Evolutionary conservation across 2,329 filamentous ascomycete species (phyloP), one percentile per base, ranked within the genome.

Genomic region (Seiridium cupressi): DNA sequence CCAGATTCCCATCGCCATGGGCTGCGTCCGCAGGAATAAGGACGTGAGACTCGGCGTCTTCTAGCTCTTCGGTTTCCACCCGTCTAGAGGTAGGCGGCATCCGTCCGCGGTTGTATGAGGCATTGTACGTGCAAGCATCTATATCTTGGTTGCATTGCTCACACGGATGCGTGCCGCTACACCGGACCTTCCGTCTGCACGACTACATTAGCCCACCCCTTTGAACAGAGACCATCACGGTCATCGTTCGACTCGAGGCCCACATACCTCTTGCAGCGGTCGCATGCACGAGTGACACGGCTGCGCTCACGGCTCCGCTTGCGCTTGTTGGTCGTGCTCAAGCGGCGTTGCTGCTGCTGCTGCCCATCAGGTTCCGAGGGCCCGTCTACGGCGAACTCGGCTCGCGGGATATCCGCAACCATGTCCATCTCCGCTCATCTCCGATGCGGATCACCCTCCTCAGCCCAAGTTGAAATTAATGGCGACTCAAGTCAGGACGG

Each of bases 231-330:
- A n/a, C 5, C 31, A 10, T 49, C 8, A 1, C 13, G 18, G 5
- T 6, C 49, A 10, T 11, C 32, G 34, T 36, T 34, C 6, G 5
- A 35, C 4, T 18, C 38, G 38, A 42, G 38, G 38, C 11, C 1
- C 8, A 65, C 72, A 68, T 66, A 80, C 79, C 73, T 78, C 68
- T 81, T 81, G 68, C 79, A 81, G 58, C 74, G 70, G 68, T 81
- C 79, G 64, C 79, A 81, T 18, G 79, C 79, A 35, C 79, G 72
- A 60, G 76, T 81, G 55, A 80, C 79, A 55, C 78, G 73, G 31
- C 73, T 72, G 18, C 77, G 67, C 55, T 77, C 76, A 35, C 49
- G 49, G 32, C 61, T 54, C 35, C 67, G 62, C 59, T 64, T 66
- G 53, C 64, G 35, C 38, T 26, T 55, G 36, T 38, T 11, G 5